Base-by-base conservation (phyloP, 768 basidiomycete species). In the Amanita phalloides region DNA sequence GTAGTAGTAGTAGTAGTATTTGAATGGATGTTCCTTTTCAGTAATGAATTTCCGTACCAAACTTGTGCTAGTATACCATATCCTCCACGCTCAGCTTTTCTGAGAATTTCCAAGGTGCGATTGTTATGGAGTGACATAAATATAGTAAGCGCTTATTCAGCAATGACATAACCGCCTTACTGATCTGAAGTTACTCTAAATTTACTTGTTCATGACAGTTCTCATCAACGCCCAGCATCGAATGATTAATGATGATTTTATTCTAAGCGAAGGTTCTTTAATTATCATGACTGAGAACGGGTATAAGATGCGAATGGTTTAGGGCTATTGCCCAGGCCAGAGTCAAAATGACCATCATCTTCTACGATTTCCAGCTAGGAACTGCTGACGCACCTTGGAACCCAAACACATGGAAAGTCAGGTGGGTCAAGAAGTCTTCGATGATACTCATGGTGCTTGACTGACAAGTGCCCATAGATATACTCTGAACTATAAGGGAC, bases 361-460 rank as follows among this genome's bases (percentile, higher is more conserved):
- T 75, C 42, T 78, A 75, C 61, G 77, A 77, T 50, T 69, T 78
- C 38, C 69, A 71, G 20, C 65, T 66, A 33, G 63, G 57, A 37
- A 47, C 64, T 4, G 49, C 57, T 1, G 49, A 6, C 44, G 62
- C 59, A 3, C 63, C 67, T 6, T 76, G 71, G 68, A 71, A 72
- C 4, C 70, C 73, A 6, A 77, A 75, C 53, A 70, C 71, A 32
- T 74, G 70, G 71, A 75, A 72, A 58, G 61, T 63, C 10, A 58
- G 76, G 76, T 71, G 38, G 46, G 63, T 26, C 9, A 32, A 71
- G 55, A 74, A 73, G 54, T 74, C 68, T n/a, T 60, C 74, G 1
- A 72, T 74, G 3, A 57, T 64, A 32, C 68, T 75, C 42, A 55
- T 9, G 11, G 6, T 10, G 21, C 9, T 32, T 33, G n/a, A 30